Percentiles rank a stretch among this genome's conserved stretches.
phyloP scores from a whole-genome alignment of 2,329 filamentous ascomycete species.

The Exophiala dermatitidis region DNA sequence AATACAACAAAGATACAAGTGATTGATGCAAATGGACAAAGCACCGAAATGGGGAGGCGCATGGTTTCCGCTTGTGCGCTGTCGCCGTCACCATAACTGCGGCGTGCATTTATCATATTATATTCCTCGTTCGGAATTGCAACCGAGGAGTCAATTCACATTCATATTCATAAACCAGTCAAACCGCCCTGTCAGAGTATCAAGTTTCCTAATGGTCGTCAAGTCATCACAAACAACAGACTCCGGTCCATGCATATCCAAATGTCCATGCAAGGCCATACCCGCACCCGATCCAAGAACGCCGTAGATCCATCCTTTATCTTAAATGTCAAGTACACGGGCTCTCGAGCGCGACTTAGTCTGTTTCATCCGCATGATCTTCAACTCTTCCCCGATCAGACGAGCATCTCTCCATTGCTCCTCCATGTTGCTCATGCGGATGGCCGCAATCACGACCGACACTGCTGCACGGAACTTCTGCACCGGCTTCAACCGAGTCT shows the following conservation, averaged over 20 bases:
- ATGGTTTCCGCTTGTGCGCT: no score
- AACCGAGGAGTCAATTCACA: no score
- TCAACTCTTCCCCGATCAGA: slow-evolving; percentile 39
- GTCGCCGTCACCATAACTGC: no score
- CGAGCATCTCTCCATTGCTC: slow-evolving; percentile 40
- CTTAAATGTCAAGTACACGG: slow-evolving; percentile 11
- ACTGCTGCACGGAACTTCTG: slow-evolving; percentile 39
- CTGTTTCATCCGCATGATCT: slow-evolving; percentile 18
- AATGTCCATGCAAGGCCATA: not conserved
- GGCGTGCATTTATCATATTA: no score
- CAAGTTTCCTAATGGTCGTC: not conserved
- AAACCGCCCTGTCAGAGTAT: no score
- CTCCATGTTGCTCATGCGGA: slow-evolving; percentile 42
- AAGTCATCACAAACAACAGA: not conserved
- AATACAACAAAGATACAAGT: no score
- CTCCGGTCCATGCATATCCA: not conserved
- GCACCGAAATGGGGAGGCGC: no score
- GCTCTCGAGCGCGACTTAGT: slow-evolving; percentile 10
- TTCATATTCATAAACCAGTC: no score
- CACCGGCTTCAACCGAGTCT: slow-evolving; percentile 29
- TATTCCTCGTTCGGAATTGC: no score
- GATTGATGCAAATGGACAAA: no score
- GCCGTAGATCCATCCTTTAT: not conserved
- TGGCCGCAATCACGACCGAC: slow-evolving; percentile 38
- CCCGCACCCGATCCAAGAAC: not conserved